Conservation (phyloP, 345 rosid species). For the Bruguiera sexangula region DNA sequence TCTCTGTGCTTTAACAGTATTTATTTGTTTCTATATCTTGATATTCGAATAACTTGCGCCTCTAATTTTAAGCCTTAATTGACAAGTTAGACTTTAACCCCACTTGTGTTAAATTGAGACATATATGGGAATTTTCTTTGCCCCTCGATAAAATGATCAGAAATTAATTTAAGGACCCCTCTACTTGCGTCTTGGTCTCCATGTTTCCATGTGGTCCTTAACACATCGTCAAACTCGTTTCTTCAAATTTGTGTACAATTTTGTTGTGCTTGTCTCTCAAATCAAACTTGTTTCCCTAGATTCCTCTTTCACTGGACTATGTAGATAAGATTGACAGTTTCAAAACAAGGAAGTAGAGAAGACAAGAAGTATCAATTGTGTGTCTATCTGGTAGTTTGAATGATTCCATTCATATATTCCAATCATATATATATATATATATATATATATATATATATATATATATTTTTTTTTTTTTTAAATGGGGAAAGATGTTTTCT, state of each 20-base stretch:
- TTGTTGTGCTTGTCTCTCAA: background rate
- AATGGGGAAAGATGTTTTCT: background rate
- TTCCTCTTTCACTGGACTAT: background rate
- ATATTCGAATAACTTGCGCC: conserved; percentile 8
- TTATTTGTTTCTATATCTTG: conserved; percentile 22
- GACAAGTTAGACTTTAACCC: conserved; percentile 2
- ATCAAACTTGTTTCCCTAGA: background rate
- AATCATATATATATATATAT: background rate
- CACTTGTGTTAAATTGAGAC: conserved; percentile 2
- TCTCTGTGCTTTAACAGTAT: conserved; percentile 24
- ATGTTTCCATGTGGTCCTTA: background rate
- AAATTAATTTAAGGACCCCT: conserved; percentile 19
- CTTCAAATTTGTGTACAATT: background rate
- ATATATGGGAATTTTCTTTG: background rate
- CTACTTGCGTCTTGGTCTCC: conserved; percentile 3
- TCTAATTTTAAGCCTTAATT: conserved; percentile 8
- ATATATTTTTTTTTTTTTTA: background rate
- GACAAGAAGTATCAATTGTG: conserved; percentile 1
- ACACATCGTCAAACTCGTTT: background rate
- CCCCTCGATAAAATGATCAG: conserved; percentile 9
- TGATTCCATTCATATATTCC: background rate
- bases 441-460: too few relatives aligned
- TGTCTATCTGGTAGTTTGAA: conserved; percentile 8
- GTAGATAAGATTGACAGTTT: background rate
- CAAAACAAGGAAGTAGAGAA: background rate